These are phyloP conservation scores for Penicillium sp. DNA, from an alignment of 2,329 filamentous ascomycete genomes.

Conservation along the genomic window DNA sequence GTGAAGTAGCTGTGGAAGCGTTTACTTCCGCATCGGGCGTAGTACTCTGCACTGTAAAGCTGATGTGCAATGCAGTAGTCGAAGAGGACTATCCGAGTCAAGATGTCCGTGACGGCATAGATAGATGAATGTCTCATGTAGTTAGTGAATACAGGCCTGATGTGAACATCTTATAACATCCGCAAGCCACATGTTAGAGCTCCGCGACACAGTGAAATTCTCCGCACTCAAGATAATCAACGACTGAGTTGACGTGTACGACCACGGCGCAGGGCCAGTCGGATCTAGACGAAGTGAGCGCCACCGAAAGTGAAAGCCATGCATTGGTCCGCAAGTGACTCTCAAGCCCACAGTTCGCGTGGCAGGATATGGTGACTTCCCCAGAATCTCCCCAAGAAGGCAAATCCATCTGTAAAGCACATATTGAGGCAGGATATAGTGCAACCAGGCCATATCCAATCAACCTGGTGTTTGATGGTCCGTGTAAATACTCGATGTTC, in stretches of 20 bases:
- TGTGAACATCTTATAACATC: conserved; percentile 7
- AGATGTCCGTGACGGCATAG: not conserved
- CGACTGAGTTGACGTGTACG: conserved; percentile 9
- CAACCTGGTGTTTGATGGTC: conserved; percentile 9
- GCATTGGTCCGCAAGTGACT: conserved; percentile 3
- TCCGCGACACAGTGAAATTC: not conserved
- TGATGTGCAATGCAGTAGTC: not conserved
- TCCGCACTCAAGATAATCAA: not conserved
- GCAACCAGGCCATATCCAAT: conserved; percentile 16
- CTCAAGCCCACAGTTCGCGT: conserved; percentile 8
- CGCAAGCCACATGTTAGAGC: not conserved
- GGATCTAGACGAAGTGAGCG: conserved; percentile 12
- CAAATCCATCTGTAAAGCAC: not conserved
- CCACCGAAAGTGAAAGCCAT: conserved; percentile 5
- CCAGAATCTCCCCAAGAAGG: not conserved
- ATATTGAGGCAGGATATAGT: not conserved
- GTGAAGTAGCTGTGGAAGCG: not conserved
- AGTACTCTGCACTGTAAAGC: no score
- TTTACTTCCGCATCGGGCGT: not conserved
- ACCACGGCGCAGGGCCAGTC: conserved; percentile 2
- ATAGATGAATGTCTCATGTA: not conserved
- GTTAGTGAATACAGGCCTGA: not conserved
- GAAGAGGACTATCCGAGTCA: not conserved
- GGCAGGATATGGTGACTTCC: not conserved
- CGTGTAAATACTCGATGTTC: not conserved